Evolutionary conservation across 208 protist genomes (phyloP).

Genomic region (Phytomonas serpens): DNA sequence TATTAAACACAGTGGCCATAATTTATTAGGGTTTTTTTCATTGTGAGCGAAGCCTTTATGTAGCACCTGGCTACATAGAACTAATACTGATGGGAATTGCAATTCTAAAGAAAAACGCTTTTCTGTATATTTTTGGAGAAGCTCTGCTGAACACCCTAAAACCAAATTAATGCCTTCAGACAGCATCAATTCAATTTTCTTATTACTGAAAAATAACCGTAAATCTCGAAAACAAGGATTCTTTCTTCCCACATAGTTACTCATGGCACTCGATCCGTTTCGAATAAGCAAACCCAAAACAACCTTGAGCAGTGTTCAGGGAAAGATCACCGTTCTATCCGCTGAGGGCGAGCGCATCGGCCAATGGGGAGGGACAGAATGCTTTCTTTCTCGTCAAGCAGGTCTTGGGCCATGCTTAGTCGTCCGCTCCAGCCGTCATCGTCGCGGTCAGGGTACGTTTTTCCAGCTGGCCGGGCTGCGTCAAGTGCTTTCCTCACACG

Average conservation of each 20-base stretch:
- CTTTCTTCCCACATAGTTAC: neutral
- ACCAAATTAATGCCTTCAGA: neutral
- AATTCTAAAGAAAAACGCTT: neutral
- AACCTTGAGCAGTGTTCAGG: slow-evolving; percentile 45
- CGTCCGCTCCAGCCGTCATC: slow-evolving; percentile 57
- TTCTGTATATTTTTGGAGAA: neutral
- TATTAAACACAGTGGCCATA: neutral
- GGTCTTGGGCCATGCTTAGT: slow-evolving; percentile 72
- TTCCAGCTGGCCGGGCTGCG: slow-evolving; percentile 46
- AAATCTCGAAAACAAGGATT: neutral
- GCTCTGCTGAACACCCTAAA: neutral
- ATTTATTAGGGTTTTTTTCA: neutral
- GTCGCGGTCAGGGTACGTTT: slow-evolving; percentile 57
- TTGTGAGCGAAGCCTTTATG: neutral
- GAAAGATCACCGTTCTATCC: slow-evolving; percentile 40
- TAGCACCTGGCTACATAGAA: neutral
- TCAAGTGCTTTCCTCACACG: slow-evolving; percentile 41
- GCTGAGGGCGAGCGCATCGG: slow-evolving; percentile 64
- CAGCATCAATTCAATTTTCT: neutral
- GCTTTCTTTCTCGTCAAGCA: slow-evolving; percentile 66
- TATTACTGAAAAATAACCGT: neutral
- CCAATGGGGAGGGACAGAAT: slow-evolving; percentile 79
- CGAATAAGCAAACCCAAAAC: slow-evolving; percentile 37
- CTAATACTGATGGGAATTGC: neutral
- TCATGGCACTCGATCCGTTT: slow-evolving; percentile 17